phyloP scores from a whole-genome alignment of 208 protist genomes.

The Trypanosoma congolense region DNA sequence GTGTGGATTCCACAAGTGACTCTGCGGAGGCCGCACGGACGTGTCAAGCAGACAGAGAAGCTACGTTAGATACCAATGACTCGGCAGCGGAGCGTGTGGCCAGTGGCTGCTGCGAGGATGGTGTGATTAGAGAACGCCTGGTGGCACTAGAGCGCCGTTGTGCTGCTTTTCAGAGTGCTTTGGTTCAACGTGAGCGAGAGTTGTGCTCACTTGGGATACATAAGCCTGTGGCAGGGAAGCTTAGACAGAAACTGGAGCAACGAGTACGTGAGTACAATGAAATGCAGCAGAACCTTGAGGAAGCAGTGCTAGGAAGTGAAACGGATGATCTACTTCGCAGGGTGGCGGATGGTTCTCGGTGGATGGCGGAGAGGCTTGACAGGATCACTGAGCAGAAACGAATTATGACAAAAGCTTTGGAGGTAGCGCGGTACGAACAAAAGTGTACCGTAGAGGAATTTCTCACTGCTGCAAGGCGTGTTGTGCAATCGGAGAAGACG shows the following conservation, averaged over 20 bases:
- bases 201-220: slow-evolving; percentile 6
- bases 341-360: slow-evolving; percentile 23
- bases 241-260: slow-evolving; percentile 15
- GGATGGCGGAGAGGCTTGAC: slow-evolving; percentile 20
- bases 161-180: slow-evolving; percentile 15
- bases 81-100: not conserved
- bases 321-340: slow-evolving; percentile 18
- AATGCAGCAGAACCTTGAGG: slow-evolving; percentile 17
- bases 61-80: not conserved
- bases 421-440: slow-evolving; percentile 21
- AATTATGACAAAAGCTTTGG: slow-evolving; percentile 11
- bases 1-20: not conserved
- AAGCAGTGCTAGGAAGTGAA: slow-evolving; percentile 9
- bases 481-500: slow-evolving; percentile 10
- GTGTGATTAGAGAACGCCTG: slow-evolving; percentile 12
- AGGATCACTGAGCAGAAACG: slow-evolving; percentile 15
- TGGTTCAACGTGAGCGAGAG: slow-evolving; percentile 22
- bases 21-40: not conserved
- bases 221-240: slow-evolving; percentile 10
- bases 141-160: slow-evolving; percentile 18
- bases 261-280: slow-evolving; percentile 6
- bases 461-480: slow-evolving; percentile 14
- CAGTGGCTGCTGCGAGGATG: not conserved
- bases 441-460: slow-evolving; percentile 21
- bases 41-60: not conserved